Conservation (phyloP, 306 rosid genomes). For the Quillaja saponaria region DNA sequence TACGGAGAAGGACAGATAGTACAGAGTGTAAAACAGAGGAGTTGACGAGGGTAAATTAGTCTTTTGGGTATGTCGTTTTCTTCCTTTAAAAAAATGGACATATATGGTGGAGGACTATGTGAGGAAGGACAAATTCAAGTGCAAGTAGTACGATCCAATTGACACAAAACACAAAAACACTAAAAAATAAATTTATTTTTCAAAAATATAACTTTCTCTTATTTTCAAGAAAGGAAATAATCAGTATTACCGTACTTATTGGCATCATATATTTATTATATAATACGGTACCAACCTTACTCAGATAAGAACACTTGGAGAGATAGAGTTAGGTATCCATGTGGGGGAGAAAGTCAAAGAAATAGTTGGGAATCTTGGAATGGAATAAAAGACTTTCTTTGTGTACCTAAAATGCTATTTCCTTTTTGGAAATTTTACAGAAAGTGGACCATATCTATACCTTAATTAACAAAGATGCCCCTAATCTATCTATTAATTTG, state of each 20-base stretch:
- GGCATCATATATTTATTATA: too few species aligned
- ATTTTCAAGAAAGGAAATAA: too few species aligned
- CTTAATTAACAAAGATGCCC: too few species aligned
- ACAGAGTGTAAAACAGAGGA: slow-evolving; percentile 11
- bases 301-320: slow-evolving; percentile 76
- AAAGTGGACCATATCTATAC: not conserved
- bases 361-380: not conserved
- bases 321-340: slow-evolving; percentile 20
- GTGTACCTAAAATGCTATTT: too few species aligned
- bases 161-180: not conserved
- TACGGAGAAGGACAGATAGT: slow-evolving; percentile 73
- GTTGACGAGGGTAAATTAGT: slow-evolving; percentile 37
- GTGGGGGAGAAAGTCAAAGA: slow-evolving; percentile 21
- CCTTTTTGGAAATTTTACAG: not conserved
- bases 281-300: slow-evolving; percentile 78
- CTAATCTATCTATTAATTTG: too few species aligned
- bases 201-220: not conserved
- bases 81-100: slow-evolving; percentile 22
- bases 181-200: not conserved
- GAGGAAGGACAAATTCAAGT: slow-evolving; percentile 97
- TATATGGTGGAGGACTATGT: slow-evolving; percentile 84
- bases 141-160: slow-evolving; percentile 70
- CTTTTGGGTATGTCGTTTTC: slow-evolving; percentile 5
- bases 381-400: not conserved
- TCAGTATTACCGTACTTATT: slow-evolving; percentile 74